Percentiles rank a stretch among this genome's conserved stretches.
Conservation (phyloP, 2,329 filamentous ascomycete genomes). For the Calonectria honghensis region DNA sequence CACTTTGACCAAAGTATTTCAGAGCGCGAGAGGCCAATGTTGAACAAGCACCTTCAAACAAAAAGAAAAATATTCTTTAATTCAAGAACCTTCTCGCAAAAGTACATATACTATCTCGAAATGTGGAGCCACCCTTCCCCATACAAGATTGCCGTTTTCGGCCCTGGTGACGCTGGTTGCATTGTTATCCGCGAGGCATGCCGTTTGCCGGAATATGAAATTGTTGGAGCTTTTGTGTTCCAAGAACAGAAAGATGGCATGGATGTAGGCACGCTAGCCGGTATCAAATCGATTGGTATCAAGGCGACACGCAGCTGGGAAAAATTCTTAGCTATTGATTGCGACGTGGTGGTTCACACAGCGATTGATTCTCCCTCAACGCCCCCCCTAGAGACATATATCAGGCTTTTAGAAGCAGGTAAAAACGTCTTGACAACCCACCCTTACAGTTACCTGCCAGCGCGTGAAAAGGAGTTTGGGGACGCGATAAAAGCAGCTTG, state of each 20-base stretch:
- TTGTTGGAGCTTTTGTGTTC: constrained; percentile 4
- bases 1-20: background rate
- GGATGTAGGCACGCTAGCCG: background rate
- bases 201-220: background rate
- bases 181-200: constrained; percentile 14
- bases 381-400: background rate
- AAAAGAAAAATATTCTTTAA: background rate
- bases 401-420: background rate
- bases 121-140: background rate
- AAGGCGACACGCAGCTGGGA: background rate
- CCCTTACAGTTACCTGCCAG: background rate
- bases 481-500: constrained; percentile 3
- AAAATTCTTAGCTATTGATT: background rate
- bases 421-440: constrained; percentile 12
- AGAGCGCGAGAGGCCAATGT: background rate
- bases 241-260: background rate
- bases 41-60: background rate
- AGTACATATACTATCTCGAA: background rate
- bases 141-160: constrained; percentile 8
- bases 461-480: background rate
- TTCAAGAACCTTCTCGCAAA: background rate
- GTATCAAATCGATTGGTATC: background rate
- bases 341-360: constrained; percentile 4
- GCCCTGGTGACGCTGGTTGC: background rate
- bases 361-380: background rate